These are phyloP conservation scores for Nectriaceae sp. DNA, from an alignment of 2,329 filamentous ascomycete species.

Conservation along the genomic window DNA sequence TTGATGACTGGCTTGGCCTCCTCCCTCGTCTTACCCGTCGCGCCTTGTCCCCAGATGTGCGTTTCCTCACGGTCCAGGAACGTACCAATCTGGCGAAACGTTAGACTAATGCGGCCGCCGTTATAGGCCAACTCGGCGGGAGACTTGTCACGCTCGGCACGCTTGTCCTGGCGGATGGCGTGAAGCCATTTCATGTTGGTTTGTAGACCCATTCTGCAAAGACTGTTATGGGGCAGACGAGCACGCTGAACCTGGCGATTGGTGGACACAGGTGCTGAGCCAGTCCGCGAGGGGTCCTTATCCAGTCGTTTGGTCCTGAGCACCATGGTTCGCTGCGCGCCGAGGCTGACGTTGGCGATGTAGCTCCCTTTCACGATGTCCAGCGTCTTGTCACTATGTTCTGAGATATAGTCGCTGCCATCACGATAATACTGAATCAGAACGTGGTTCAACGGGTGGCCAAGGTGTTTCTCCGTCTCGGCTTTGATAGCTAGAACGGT, in stretches of 20 bases:
- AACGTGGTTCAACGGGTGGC: conserved; percentile 85
- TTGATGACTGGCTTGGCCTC: conserved; percentile 67
- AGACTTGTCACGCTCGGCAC: conserved; percentile 66
- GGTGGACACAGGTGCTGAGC: conserved; percentile 3
- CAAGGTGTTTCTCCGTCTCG: conserved; percentile 70
- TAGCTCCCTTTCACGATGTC: conserved; percentile 81
- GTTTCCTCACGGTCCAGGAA: conserved; percentile 68
- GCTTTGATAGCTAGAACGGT: conserved; percentile 69
- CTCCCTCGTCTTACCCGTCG: conserved; percentile 64
- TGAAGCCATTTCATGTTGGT: conserved; percentile 92
- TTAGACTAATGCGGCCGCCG: conserved; percentile 85
- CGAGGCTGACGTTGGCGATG: conserved; percentile 93
- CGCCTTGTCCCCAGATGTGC: conserved; percentile 91
- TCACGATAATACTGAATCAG: conserved; percentile 92
- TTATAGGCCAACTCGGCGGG: conserved; percentile 69
- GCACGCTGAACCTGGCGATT: conserved; percentile 65
- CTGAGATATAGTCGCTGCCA: conserved; percentile 88
- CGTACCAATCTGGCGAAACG: conserved; percentile 87
- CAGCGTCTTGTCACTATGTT: conserved; percentile 95
- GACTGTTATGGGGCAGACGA: conserved; percentile 81
- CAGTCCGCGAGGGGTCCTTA: conserved; percentile 37
- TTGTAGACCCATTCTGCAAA: conserved; percentile 76
- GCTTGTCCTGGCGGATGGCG: conserved; percentile 86
- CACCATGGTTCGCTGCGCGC: conserved; percentile 86
- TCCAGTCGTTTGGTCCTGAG: conserved; percentile 76